phyloP scores from a whole-genome alignment of 1,139 yeast genomes.

The Barnettozyma hawaiiensis region DNA sequence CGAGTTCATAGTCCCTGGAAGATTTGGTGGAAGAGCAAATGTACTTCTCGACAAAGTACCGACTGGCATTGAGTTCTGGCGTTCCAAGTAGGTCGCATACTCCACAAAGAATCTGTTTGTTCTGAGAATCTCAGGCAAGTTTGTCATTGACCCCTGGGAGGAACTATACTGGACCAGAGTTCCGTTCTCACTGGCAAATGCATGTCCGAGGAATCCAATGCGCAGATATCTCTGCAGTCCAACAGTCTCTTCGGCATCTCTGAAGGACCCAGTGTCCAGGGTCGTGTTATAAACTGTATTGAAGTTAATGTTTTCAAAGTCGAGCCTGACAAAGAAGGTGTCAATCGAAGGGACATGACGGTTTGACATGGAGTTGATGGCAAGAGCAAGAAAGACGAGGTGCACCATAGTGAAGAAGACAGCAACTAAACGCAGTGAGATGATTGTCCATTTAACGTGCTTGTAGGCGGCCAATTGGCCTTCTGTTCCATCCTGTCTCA shows the following conservation, averaged over 20 bases:
- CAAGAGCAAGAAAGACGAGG: conserved; percentile 1
- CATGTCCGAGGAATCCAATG: conserved; percentile 4
- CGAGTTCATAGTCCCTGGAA: conserved; percentile 1
- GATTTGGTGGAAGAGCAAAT: background rate
- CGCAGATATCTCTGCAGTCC: conserved; percentile 1
- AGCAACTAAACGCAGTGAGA: background rate
- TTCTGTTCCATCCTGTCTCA: background rate
- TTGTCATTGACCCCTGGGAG: background rate
- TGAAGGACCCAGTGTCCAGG: background rate
- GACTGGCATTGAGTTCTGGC: background rate
- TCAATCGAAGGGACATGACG: background rate
- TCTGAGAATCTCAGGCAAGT: background rate
- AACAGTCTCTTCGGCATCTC: background rate
- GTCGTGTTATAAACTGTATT: background rate
- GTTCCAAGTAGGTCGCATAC: background rate
- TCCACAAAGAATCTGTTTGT: conserved; percentile 3
- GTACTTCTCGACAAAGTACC: background rate
- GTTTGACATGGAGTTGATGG: background rate
- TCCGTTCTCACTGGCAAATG: background rate
- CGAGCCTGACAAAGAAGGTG: background rate
- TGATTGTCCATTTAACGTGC: background rate
- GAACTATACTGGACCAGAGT: background rate
- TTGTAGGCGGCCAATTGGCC: background rate
- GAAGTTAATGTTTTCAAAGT: conserved; percentile 1
- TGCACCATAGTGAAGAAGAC: background rate